A percentile compares a stretch with the other conserved stretches of the same genome.
phyloP scores from a whole-genome alignment of 148 eudicot genomes.

The Camellia granthamiana region DNA sequence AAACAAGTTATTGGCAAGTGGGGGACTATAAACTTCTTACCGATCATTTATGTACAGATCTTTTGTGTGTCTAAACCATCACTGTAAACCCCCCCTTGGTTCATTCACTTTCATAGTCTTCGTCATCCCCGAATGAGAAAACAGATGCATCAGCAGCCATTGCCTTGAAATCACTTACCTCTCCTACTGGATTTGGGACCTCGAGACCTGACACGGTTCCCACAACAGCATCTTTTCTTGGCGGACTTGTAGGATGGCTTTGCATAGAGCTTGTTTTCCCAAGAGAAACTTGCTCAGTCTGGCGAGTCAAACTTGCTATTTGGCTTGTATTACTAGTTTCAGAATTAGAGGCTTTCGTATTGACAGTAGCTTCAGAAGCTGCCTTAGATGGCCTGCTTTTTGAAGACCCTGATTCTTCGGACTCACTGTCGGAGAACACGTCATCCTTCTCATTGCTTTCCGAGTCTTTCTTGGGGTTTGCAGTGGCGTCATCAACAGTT shows the following conservation, averaged over 20 bases:
- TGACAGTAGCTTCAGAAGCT: constrained; percentile 28
- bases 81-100: not conserved
- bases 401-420: constrained; percentile 49
- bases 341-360: constrained; percentile 30
- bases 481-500: constrained; percentile 28
- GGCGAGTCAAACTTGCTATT: constrained; percentile 43
- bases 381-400: constrained; percentile 36
- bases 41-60: constrained; percentile 43
- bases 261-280: constrained; percentile 35
- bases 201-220: constrained; percentile 25
- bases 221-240: constrained; percentile 31
- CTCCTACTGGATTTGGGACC: constrained; percentile 38
- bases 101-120: constrained; percentile 85
- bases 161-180: constrained; percentile 87
- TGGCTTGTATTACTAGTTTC: constrained; percentile 32
- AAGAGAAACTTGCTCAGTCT: constrained; percentile 59
- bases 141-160: constrained; percentile 99
- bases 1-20: constrained; percentile 8
- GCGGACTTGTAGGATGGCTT: constrained; percentile 21
- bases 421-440: constrained; percentile 80
- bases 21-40: constrained; percentile 12
- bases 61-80: constrained; percentile 16
- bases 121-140: constrained; percentile 92
- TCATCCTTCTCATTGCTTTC: constrained; percentile 66
- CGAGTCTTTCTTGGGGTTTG: constrained; percentile 34